Evolutionary conservation across 2,329 filamentous ascomycete species (phyloP).

Genomic region (Chaetoscypha palmicola): DNA sequence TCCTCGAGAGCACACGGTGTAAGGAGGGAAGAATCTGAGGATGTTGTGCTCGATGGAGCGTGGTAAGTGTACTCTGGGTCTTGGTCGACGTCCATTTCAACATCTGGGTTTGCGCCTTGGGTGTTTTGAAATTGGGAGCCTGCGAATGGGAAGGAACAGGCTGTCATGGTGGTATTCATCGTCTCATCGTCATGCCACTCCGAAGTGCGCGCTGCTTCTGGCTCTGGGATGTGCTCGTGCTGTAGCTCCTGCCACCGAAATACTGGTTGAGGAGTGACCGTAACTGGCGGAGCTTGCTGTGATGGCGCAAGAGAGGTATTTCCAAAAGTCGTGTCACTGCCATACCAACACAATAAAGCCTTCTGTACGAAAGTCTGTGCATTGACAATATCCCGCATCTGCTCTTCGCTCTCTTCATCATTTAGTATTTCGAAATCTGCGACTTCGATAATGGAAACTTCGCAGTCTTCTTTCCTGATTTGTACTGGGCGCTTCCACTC

Average conservation of each 20-base stretch:
- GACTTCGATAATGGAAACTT: not conserved
- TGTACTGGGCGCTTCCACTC: not conserved
- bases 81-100: not conserved
- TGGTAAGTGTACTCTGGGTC: not conserved
- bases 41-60: not conserved
- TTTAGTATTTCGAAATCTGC: conserved; percentile 1
- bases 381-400: not conserved
- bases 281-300: too few relatives aligned
- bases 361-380: conserved; percentile 3
- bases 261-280: too few relatives aligned
- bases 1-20: not conserved
- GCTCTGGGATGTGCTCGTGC: not conserved
- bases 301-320: not conserved
- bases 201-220: not conserved
- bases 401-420: conserved; percentile 1
- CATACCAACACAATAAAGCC: conserved; percentile 1
- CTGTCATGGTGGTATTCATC: not conserved
- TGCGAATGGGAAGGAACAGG: not conserved
- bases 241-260: not conserved
- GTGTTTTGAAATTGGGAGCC: not conserved
- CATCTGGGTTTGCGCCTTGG: not conserved
- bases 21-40: conserved; percentile 1
- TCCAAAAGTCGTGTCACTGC: not conserved
- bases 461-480: conserved; percentile 5
- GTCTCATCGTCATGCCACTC: not conserved